Conservation (phyloP, 805 yeast genomes). For the Ogataea populi-albae region DNA sequence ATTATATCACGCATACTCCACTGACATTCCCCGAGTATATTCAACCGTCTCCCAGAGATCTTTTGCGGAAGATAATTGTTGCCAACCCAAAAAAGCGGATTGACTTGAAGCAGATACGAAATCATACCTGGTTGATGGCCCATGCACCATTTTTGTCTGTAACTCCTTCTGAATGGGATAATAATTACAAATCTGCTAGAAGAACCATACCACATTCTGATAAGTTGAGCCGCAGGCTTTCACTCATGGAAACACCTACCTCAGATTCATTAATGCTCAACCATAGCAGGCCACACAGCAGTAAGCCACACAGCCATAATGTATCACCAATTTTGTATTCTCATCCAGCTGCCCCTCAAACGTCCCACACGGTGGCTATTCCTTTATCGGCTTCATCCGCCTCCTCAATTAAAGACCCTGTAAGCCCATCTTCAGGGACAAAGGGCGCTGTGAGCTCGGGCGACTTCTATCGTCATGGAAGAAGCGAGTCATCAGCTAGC, state of each 20-base stretch:
- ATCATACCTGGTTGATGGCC: conserved; percentile 87
- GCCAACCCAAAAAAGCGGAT: conserved; percentile 81
- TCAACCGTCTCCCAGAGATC: conserved; percentile 85
- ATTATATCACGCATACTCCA: conserved; percentile 87
- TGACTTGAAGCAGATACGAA: conserved; percentile 61
- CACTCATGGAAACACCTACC: conserved; percentile 44
- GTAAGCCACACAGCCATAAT: conserved; percentile 40
- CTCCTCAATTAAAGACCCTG: conserved; percentile 21
- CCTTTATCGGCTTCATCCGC: conserved; percentile 30
- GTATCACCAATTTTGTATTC: conserved; percentile 39
- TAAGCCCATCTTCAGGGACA: conserved; percentile 9
- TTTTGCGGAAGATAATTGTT: conserved; percentile 78
- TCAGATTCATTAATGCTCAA: conserved; percentile 38
- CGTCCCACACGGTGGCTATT: conserved; percentile 42
- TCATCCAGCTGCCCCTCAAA: conserved; percentile 65
- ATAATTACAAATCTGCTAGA: conserved; percentile 43
- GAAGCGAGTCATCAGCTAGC: conserved; percentile 53
- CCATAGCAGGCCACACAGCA: conserved; percentile 24
- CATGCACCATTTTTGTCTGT: conserved; percentile 79
- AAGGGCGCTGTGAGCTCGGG: conserved; percentile 6
- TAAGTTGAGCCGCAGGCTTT: conserved; percentile 36
- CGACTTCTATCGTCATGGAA: conserved; percentile 19
- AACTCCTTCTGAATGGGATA: conserved; percentile 90
- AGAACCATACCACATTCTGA: conserved; percentile 21
- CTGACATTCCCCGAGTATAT: conserved; percentile 94